phyloP scores from a whole-genome alignment of 805 yeast species.

The Starmerella bombi region DNA sequence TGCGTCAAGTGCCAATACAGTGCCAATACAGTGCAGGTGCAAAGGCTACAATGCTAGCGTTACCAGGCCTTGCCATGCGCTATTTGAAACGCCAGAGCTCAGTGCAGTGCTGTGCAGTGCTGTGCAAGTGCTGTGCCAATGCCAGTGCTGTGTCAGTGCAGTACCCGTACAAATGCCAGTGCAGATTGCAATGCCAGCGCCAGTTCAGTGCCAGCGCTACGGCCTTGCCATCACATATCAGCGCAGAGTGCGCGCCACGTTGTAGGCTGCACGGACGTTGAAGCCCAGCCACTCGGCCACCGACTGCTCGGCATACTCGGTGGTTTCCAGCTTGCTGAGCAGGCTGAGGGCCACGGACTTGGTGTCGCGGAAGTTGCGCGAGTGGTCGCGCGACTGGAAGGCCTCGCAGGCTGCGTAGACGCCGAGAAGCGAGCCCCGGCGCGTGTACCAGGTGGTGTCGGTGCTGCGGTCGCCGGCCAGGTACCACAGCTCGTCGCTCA shows the following conservation, averaged over 20 bases:
- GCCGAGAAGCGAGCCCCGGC: constrained; percentile 55
- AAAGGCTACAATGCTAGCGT: too few species aligned
- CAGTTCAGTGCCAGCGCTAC: too few species aligned
- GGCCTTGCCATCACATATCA: too few species aligned
- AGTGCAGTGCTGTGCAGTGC: too few species aligned
- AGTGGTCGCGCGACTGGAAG: constrained; percentile 64
- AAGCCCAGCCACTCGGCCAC: constrained; percentile 68
- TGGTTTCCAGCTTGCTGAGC: constrained; percentile 37
- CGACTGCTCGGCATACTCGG: constrained; percentile 50
- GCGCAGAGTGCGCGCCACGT: constrained; percentile 35
- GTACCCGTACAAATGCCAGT: too few species aligned
- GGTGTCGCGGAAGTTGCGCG: constrained; percentile 44
- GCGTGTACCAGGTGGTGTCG: constrained; percentile 89
- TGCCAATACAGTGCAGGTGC: too few species aligned
- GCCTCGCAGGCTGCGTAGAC: constrained; percentile 61
- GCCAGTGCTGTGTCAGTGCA: too few species aligned
- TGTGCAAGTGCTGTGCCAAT: too few species aligned
- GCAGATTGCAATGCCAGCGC: too few species aligned
- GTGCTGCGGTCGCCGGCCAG: constrained; percentile 64
- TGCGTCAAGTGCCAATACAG: too few species aligned
- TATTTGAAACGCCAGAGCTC: too few species aligned
- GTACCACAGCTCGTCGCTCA: constrained; percentile 73
- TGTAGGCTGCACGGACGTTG: constrained; percentile 48
- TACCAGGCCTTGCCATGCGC: too few species aligned
- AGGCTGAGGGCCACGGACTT: constrained; percentile 49